A percentile compares a stretch with the other conserved stretches of the same genome.
Conservation (phyloP, 2,329 filamentous ascomycete genomes). For the Dactylellina cionopaga region DNA sequence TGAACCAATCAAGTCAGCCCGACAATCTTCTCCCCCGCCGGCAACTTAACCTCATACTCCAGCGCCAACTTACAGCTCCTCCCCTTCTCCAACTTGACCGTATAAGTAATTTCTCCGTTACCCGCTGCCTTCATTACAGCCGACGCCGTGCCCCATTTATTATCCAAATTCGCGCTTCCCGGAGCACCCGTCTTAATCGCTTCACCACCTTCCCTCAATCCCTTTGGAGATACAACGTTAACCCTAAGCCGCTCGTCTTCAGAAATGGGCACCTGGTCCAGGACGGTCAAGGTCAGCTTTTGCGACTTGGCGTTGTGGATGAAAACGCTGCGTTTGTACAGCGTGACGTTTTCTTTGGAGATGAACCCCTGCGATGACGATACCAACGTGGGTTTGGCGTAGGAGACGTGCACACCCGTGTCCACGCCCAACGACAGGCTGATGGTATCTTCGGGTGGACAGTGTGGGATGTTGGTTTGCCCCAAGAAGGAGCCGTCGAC, state of each 20-base stretch:
- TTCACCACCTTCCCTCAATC: conserved; percentile 62
- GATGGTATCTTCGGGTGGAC: conserved; percentile 68
- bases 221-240: conserved; percentile 65
- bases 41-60: conserved; percentile 71
- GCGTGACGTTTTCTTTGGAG: conserved; percentile 53
- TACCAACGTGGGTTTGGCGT: conserved; percentile 68
- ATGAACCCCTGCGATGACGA: conserved; percentile 53
- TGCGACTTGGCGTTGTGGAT: conserved; percentile 54
- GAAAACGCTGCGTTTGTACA: conserved; percentile 53
- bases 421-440: conserved; percentile 70
- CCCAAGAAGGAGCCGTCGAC: conserved; percentile 73
- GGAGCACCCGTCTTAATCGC: conserved; percentile 60
- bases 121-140: conserved; percentile 69
- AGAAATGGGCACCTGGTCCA: conserved; percentile 72
- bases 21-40: conserved; percentile 64
- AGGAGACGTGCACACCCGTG: conserved; percentile 67
- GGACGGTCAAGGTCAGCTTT: conserved; percentile 65
- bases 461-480: conserved; percentile 67
- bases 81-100: conserved; percentile 68
- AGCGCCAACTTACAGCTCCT: conserved; percentile 68
- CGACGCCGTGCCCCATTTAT: conserved; percentile 67
- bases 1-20: conserved; percentile 16
- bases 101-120: conserved; percentile 64
- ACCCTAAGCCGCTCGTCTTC: conserved; percentile 70
- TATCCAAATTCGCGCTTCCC: conserved; percentile 53